Conservation (phyloP, 768 basidiomycete species). For the Myochromella boudieri region DNA sequence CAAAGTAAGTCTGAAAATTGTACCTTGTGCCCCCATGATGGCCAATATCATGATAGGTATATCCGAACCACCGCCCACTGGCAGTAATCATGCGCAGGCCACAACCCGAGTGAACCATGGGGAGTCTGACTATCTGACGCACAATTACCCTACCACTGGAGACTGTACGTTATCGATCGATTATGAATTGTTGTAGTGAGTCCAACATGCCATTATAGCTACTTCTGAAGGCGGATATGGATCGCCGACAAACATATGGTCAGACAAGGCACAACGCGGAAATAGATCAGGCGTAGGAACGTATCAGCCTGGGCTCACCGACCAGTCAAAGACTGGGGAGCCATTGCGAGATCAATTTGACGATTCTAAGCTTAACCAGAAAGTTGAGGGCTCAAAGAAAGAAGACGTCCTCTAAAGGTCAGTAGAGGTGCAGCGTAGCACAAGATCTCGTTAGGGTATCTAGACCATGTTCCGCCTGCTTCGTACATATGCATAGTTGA, state of each 20-base stretch:
- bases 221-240: slow-evolving; percentile 27
- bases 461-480: too few relatives aligned
- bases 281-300: slow-evolving; percentile 10
- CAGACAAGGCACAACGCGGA: slow-evolving; percentile 25
- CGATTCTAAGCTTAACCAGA: slow-evolving; percentile 18
- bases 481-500: too few relatives aligned
- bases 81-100: neutral
- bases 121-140: slow-evolving; percentile 10
- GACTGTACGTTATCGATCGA: slow-evolving; percentile 17
- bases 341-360: slow-evolving; percentile 18
- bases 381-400: too few relatives aligned
- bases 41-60: too few relatives aligned
- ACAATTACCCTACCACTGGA: slow-evolving; percentile 14
- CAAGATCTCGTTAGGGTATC: too few relatives aligned
- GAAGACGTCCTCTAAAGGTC: too few relatives aligned
- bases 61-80: too few relatives aligned
- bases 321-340: slow-evolving; percentile 18
- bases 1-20: too few relatives aligned
- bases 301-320: slow-evolving; percentile 8
- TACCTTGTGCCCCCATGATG: too few relatives aligned
- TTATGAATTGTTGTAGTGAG: too few relatives aligned
- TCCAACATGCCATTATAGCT: too few relatives aligned
- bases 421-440: too few relatives aligned
- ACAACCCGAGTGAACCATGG: neutral
- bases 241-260: slow-evolving; percentile 23